phyloP scores from a whole-genome alignment of 2,329 filamentous ascomycete species.

The Hymenoscyphus fraxineus region DNA sequence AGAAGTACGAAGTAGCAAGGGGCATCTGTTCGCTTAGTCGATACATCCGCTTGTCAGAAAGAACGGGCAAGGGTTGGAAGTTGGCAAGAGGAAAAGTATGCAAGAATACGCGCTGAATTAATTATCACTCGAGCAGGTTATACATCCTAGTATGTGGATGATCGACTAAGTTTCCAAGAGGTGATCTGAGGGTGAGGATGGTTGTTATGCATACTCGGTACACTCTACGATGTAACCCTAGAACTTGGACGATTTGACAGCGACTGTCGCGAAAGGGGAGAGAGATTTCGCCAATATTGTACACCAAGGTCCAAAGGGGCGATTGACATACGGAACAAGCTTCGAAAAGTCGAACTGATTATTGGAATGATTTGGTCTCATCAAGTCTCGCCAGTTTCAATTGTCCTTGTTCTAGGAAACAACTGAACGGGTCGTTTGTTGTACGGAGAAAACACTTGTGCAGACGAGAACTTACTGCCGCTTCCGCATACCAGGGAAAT shows the following conservation, averaged over 20 bases:
- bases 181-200: neutral
- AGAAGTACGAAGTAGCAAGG: neutral
- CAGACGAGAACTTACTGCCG: no score
- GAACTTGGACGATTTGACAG: neutral
- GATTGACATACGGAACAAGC: no score
- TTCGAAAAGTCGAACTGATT: no score
- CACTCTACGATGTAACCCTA: neutral
- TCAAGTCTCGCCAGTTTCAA: no score
- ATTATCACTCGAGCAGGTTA: neutral
- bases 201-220: neutral
- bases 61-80: neutral
- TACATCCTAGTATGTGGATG: neutral
- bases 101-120: slow-evolving; percentile 3
- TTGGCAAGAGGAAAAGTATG: neutral
- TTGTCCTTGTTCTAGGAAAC: no score
- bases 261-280: neutral
- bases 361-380: no score
- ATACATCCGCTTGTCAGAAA: neutral
- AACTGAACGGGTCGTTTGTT: no score
- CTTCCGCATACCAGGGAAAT: no score
- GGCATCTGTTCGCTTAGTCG: neutral
- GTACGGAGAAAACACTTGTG: no score
- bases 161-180: neutral
- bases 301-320: no score
- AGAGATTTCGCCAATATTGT: neutral